Evolutionary conservation across 164 flowering plant genomes (phyloP), one percentile per base, ranked within the genome.

Genomic region (Vitis cinerea): DNA sequence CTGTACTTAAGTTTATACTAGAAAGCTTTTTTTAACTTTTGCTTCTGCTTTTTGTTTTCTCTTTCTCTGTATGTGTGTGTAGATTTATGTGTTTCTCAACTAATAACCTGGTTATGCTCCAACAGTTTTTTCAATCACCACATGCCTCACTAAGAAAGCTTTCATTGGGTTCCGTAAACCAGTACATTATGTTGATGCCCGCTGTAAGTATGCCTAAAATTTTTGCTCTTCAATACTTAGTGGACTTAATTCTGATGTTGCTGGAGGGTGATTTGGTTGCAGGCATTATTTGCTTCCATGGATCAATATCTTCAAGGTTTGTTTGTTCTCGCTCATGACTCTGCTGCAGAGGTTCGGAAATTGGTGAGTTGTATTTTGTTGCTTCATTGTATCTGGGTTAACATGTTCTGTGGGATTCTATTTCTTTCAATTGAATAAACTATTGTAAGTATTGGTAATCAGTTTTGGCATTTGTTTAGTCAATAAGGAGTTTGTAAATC

Each of bases 121-220:
- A 52, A 71, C 97, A 96, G 99, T 82, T 96, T 77, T 93, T 96
- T 80, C 91, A 88, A 74, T 96, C 99, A 12, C 93, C 97, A 13
- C 93, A 93, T 81, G 68, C 89, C 55, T 78, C 90, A 29, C 82
- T 96, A 14, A 83, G 98, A 78, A 96, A 93, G 85, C 96, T 90
- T 64, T 85, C 99, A 15, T 73, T 96, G 87, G 86, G 84, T 65
- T 90, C 93, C 66, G 88, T 96, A 29, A 93, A 96, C 74, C 97
- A 96, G 69, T 96, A 83, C 79, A 89, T 96, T 68, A 91, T 96
- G 91, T 66, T 87, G 78, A 92, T 92, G 97, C 99, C 98, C n/a
- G 52, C 86, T 37, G 99, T 93, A 82, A 87, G 97, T 81, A 53
- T 52, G 11, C 52, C 23, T 48, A 7, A 37, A 9, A 11, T 70